phyloP scores from a whole-genome alignment of 192 early-diverging fungal genomes.

The Coemansia pectinata region DNA sequence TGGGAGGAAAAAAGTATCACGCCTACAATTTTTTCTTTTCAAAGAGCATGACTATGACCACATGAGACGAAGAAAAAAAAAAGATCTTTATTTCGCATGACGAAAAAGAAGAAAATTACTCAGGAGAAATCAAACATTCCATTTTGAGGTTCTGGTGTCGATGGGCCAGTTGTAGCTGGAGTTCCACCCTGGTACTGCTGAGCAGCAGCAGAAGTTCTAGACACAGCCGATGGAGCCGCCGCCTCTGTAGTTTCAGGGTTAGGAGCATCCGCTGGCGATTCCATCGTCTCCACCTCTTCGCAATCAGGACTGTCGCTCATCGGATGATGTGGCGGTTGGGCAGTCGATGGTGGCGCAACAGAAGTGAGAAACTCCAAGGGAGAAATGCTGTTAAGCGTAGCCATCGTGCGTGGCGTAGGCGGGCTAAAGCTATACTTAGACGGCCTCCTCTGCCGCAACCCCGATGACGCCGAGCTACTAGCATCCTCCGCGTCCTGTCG shows the following conservation, averaged over 20 bases:
- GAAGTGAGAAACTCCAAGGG: slow-evolving; percentile 51
- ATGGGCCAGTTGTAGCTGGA: neutral
- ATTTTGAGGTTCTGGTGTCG: slow-evolving; percentile 8
- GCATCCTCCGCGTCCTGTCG: neutral
- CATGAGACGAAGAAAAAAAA: neutral
- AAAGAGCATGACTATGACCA: neutral
- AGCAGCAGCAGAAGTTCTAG: neutral
- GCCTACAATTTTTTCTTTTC: too few relatives aligned
- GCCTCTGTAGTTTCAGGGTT: neutral
- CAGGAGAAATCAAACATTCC: slow-evolving; percentile 14
- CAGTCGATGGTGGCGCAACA: neutral
- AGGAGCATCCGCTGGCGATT: neutral
- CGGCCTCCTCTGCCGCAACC: neutral
- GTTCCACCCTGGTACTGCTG: neutral
- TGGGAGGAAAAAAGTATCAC: neutral
- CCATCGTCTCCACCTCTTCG: too few relatives aligned
- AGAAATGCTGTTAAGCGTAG: slow-evolving; percentile 52
- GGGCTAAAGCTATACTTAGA: slow-evolving; percentile 51
- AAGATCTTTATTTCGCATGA: neutral
- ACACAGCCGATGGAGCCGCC: neutral
- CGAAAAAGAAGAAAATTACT: neutral
- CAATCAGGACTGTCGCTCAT: neutral
- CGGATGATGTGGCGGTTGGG: neutral
- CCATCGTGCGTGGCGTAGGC: slow-evolving; percentile 56
- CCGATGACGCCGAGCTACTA: neutral